Evolutionary conservation across 768 basidiomycete species (phyloP), one percentile per base, ranked within the genome.

Genomic region (Boletus rubropictus): DNA sequence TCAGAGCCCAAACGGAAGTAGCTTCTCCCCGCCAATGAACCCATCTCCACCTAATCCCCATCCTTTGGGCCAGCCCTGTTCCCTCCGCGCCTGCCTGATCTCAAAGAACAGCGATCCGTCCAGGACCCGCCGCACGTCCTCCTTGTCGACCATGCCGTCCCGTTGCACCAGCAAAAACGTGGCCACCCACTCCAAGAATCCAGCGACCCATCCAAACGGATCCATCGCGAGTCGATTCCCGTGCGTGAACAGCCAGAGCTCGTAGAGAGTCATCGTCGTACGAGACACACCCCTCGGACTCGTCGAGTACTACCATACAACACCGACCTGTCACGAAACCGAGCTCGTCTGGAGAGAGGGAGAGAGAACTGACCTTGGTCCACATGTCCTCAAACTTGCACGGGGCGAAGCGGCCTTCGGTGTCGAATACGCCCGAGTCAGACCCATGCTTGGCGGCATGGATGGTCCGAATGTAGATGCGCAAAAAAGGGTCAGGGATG

Each of bases 351-450:
- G 12, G 29, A 15, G 29, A 31, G 6, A 31, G 12, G 14, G 12
- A 8, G 8, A 25, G 24, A 28, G 4, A 8, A 29, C 60, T 47
- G 39, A 69, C 69, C 63, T 71, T 72, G 50, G 56, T 50, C 61
- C 74, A 76, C 48, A 73, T 70, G 52, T 69, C 71, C 44, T 73
- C 72, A 40, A 76, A 75, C 49, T 64, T 65, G 49, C 66, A 64
- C 10, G 70, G 63, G 33, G 69, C 44, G 60, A 73, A 74, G 1
- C 70, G 63, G 1, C 73, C 72, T 50, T 72, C 68, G 42, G 63
- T 63, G 46, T 71, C 69, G 48, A 71, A 73, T 4, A 55, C 45
- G n/a, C 69, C 72, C 12, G 70, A 69, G 57, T 75, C 74, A 17
- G 67, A 68, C 1, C 73, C 74, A 50, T 76, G 74, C 53, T 73